A percentile compares a stretch with the other conserved stretches of the same genome.
These are phyloP conservation scores for Waltergamsia citrina DNA, from an alignment of 2,329 filamentous ascomycete genomes.

Conservation along the genomic window DNA sequence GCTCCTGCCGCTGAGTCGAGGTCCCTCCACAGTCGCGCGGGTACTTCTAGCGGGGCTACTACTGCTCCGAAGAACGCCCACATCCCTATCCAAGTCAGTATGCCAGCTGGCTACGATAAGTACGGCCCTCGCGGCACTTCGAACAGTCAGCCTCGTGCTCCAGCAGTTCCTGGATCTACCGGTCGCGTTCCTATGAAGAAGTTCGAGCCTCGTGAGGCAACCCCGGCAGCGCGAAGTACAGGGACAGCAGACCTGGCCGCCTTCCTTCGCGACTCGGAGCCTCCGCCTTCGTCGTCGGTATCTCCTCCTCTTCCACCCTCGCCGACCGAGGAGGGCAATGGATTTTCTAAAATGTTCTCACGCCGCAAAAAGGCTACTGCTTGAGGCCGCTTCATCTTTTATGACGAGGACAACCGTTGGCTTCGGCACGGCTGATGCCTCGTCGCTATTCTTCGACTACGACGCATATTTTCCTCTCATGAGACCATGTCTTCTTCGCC, in stretches of 20 bases:
- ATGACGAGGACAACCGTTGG: no score
- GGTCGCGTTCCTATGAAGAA: conserved; percentile 42
- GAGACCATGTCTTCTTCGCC: conserved; percentile 1
- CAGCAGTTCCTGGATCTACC: conserved; percentile 13
- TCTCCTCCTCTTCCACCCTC: conserved; percentile 15
- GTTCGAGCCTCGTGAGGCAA: conserved; percentile 47
- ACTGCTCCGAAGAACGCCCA: conserved; percentile 30
- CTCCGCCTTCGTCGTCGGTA: conserved; percentile 36
- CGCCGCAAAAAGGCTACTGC: conserved; percentile 33
- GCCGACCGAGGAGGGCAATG: conserved; percentile 26
- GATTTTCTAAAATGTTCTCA: conserved; percentile 38
- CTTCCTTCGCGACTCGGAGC: conserved; percentile 61
- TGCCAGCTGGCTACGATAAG: conserved; percentile 34
- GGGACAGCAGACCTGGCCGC: conserved; percentile 64
- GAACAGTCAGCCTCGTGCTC: conserved; percentile 5
- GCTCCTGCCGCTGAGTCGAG: conserved; percentile 14
- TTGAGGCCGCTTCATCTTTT: not conserved
- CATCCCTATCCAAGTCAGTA: conserved; percentile 43
- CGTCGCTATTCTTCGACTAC: not conserved
- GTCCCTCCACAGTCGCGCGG: conserved; percentile 28
- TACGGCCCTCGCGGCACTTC: conserved; percentile 21
- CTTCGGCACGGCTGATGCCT: not conserved
- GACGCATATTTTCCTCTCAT: not conserved
- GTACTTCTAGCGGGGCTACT: conserved; percentile 10
- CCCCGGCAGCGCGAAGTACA: conserved; percentile 42